A percentile compares a stretch with the other conserved stretches of the same genome.
These are phyloP conservation scores for Arthrobotrys iridis DNA, from an alignment of 2,329 filamentous ascomycete genomes.

Conservation along the genomic window DNA sequence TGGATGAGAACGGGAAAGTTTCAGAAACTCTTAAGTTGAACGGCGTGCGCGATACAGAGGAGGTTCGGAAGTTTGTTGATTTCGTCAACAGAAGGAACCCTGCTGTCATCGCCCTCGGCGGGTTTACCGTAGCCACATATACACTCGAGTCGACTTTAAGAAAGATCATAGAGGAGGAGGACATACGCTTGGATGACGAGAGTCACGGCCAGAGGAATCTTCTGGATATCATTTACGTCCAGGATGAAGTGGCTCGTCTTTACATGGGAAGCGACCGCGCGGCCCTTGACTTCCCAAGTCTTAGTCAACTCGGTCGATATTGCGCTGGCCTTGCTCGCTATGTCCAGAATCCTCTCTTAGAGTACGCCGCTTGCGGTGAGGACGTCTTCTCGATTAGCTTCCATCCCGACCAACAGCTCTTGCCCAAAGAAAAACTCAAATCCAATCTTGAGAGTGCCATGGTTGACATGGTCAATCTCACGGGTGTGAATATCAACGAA, in stretches of 20 bases:
- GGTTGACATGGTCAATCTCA: constrained; percentile 98
- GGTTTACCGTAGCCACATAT: constrained; percentile 86
- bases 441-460: constrained; percentile 93
- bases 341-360: constrained; percentile 93
- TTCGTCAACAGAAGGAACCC: constrained; percentile 81
- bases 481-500: constrained; percentile 94
- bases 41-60: constrained; percentile 78
- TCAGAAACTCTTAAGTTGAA: constrained; percentile 87
- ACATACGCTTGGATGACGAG: constrained; percentile 70
- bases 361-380: constrained; percentile 90
- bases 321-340: constrained; percentile 90
- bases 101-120: constrained; percentile 89
- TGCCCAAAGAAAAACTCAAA: constrained; percentile 85
- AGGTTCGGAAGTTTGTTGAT: constrained; percentile 76
- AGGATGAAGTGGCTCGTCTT: constrained; percentile 95
- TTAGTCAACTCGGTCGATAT: constrained; percentile 83
- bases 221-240: constrained; percentile 88
- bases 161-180: constrained; percentile 78
- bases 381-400: constrained; percentile 88
- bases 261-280: constrained; percentile 91
- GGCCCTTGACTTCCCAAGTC: constrained; percentile 79
- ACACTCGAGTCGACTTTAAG: constrained; percentile 84
- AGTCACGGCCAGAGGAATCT: constrained; percentile 79
- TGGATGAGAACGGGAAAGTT: constrained; percentile 90
- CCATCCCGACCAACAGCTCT: constrained; percentile 86